Percentiles rank a stretch among this genome's conserved stretches.
These are phyloP conservation scores for Pyrenophora teres DNA, from an alignment of 2,329 filamentous ascomycete genomes.

Conservation along the genomic window DNA sequence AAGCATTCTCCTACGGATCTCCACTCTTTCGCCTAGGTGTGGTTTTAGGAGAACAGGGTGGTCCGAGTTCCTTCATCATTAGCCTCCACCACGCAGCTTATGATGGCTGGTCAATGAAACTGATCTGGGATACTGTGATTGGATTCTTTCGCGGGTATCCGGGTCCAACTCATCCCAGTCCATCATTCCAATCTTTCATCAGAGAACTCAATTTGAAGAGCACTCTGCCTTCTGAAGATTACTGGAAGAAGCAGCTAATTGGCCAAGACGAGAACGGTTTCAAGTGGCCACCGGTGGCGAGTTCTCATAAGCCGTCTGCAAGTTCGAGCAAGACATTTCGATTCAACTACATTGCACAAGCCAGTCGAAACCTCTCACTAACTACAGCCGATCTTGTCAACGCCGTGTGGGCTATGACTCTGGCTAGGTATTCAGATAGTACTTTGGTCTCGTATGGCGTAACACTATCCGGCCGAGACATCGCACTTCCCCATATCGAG, in stretches of 20 bases:
- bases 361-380: background rate
- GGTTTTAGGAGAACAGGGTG: background rate
- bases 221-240: background rate
- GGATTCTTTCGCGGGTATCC: background rate
- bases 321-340: background rate
- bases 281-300: background rate
- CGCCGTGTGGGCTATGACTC: background rate
- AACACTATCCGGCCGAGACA: background rate
- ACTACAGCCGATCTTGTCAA: background rate
- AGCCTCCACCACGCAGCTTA: background rate
- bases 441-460: background rate
- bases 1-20: background rate
- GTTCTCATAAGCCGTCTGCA: background rate
- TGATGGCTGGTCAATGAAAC: background rate
- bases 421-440: background rate
- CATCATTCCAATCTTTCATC: background rate
- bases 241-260: background rate
- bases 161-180: background rate
- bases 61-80: background rate
- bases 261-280: background rate
- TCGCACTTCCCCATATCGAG: background rate
- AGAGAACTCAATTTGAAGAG: background rate
- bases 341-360: background rate
- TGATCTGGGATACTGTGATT: background rate
- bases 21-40: background rate